These are phyloP conservation scores for Coniophora puteana DNA, from an alignment of 1,284 basidiomycete species.

Conservation along the genomic window DNA sequence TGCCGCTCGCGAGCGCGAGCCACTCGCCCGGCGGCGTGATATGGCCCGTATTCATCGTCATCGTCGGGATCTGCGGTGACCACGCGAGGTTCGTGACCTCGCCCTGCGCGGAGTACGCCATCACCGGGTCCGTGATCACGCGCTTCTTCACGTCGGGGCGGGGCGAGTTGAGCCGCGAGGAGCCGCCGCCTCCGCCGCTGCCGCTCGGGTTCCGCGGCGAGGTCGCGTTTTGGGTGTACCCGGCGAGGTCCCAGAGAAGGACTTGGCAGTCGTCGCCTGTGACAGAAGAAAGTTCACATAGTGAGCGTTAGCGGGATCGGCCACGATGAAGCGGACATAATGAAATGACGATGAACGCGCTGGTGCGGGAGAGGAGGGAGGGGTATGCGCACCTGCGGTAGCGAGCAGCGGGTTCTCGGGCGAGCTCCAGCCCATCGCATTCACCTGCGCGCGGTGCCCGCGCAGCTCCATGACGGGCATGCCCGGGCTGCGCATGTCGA, in stretches of 20 bases:
- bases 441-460: constrained; percentile 74
- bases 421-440: constrained; percentile 86
- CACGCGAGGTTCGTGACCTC: constrained; percentile 89
- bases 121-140: constrained; percentile 67
- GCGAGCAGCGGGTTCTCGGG: constrained; percentile 80
- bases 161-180: constrained; percentile 69
- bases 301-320: constrained; percentile 6
- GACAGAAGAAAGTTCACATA: constrained; percentile 2
- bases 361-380: background rate
- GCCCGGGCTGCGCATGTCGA: constrained; percentile 94
- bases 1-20: constrained; percentile 87
- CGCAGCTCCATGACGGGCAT: constrained; percentile 88
- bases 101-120: constrained; percentile 77
- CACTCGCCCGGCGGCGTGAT: constrained; percentile 80
- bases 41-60: constrained; percentile 70
- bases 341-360: background rate
- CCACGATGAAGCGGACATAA: background rate
- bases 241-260: constrained; percentile 82
- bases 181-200: too few relatives aligned
- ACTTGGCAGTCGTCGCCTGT: constrained; percentile 90
- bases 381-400: constrained; percentile 76
- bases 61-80: constrained; percentile 73
- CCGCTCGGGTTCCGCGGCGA: constrained; percentile 60
- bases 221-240: constrained; percentile 54
- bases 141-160: constrained; percentile 75